Percentiles rank a stretch among this genome's conserved stretches.
phyloP scores from a whole-genome alignment of 306 rosid genomes.

The Glycyrrhiza uralensis region DNA sequence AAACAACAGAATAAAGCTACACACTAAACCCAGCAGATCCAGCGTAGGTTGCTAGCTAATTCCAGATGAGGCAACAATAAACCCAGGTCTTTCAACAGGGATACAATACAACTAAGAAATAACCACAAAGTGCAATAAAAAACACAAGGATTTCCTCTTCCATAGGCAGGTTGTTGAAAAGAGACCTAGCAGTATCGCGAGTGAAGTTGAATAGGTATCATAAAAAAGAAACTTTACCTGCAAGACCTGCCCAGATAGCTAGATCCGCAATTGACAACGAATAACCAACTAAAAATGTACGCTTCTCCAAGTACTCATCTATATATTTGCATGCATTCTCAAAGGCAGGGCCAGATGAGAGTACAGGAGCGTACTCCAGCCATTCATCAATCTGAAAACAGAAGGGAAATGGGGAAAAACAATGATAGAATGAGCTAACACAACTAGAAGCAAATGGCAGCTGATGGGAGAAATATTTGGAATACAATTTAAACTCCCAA shows the following conservation, averaged over 20 bases:
- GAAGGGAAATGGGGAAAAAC: not conserved
- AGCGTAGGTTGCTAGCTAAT: not conserved
- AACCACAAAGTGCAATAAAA: not conserved
- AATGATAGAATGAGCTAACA: not conserved
- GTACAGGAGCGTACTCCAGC: conserved; percentile 72
- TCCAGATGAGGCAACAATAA: not conserved
- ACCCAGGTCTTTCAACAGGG: not conserved
- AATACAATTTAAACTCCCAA: not conserved
- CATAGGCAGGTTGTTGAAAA: not conserved
- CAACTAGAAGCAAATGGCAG: not conserved
- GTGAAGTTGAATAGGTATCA: not conserved
- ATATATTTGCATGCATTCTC: conserved; percentile 75
- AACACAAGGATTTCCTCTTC: not conserved
- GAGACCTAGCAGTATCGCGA: not conserved
- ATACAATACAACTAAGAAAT: not conserved
- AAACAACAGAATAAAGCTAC: conserved; percentile 2
- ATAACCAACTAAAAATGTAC: conserved; percentile 55
- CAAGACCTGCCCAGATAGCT: conserved; percentile 84
- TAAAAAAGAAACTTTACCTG: conserved; percentile 47
- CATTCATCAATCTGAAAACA: conserved; percentile 67
- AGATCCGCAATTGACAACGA: conserved; percentile 78
- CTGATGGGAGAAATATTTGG: not conserved
- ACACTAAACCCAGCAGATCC: not conserved
- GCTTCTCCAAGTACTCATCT: conserved; percentile 59
- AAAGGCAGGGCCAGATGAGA: conserved; percentile 76